Evolutionary conservation across 441 rosid genomes (phyloP).

Genomic region (Erysimum pusillum): DNA sequence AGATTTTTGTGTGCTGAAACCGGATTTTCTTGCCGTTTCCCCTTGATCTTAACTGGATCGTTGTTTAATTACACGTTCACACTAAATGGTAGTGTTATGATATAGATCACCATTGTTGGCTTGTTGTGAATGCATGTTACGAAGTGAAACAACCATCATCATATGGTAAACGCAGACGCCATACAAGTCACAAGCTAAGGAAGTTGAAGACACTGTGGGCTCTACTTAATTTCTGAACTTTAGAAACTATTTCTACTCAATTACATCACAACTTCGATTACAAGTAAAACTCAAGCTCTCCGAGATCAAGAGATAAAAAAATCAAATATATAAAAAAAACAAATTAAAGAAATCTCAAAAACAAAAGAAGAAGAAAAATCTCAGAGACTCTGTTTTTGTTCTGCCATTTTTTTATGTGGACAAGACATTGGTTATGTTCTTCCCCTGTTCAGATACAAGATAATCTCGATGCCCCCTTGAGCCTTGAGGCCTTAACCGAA

Average conservation of each 20-base stretch:
- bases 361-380: background rate
- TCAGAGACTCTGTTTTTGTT: constrained; percentile 31
- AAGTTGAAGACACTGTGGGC: constrained; percentile 19
- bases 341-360: constrained; percentile 3
- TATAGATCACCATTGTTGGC: background rate
- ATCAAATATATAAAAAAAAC: background rate
- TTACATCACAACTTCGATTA: constrained; percentile 44
- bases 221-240: constrained; percentile 25
- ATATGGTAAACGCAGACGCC: constrained; percentile 1
- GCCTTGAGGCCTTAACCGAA: constrained; percentile 51
- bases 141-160: constrained; percentile 24
- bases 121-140: constrained; percentile 30
- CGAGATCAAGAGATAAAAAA: constrained; percentile 27
- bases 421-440: constrained; percentile 48
- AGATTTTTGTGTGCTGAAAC: constrained; percentile 43
- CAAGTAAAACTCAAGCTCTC: constrained; percentile 34
- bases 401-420: constrained; percentile 39
- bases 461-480: constrained; percentile 53
- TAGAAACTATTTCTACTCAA: constrained; percentile 40
- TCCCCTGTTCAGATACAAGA: constrained; percentile 56
- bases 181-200: background rate
- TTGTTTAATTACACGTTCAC: constrained; percentile 15
- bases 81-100: constrained; percentile 6
- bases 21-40: constrained; percentile 23
- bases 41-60: constrained; percentile 27